These are phyloP conservation scores for Paraphaeosphaeria minitans DNA, from an alignment of 2,329 filamentous ascomycete genomes.

Conservation along the genomic window DNA sequence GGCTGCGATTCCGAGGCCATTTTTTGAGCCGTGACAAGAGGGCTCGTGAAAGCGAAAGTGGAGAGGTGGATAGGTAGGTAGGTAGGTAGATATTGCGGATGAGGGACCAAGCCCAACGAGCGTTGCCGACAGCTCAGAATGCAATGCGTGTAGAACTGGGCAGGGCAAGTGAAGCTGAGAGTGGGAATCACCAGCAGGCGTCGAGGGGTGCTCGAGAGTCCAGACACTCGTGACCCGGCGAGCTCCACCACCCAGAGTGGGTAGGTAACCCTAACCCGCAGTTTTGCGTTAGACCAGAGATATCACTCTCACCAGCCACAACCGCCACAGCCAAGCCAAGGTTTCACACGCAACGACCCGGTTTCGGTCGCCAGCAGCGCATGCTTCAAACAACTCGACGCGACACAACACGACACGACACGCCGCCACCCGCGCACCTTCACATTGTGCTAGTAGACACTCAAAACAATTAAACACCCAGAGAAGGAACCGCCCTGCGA, in stretches of 20 bases:
- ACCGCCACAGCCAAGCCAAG: constrained; percentile 13
- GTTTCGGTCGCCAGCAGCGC: neutral
- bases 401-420: neutral
- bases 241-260: constrained; percentile 29
- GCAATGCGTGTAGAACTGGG: constrained; percentile 18
- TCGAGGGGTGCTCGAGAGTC: constrained; percentile 20
- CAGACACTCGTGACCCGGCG: constrained; percentile 42
- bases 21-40: constrained; percentile 14
- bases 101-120: neutral
- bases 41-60: constrained; percentile 2
- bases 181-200: constrained; percentile 20
- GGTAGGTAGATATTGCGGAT: neutral
- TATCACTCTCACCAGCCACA: constrained; percentile 12
- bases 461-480: neutral
- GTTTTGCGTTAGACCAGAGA: constrained; percentile 27
- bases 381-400: neutral
- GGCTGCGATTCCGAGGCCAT: constrained; percentile 38
- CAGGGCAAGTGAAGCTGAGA: constrained; percentile 22
- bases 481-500: neutral
- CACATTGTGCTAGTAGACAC: neutral
- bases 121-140: neutral
- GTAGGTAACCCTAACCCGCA: no score
- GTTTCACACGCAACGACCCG: constrained; percentile 1
- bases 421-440: neutral
- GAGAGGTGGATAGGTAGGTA: constrained; percentile 3